Percentiles rank a stretch among this genome's conserved stretches.
Conservation (phyloP, 192 early-diverging fungal genomes). For the Lobosporangium transversale region DNA sequence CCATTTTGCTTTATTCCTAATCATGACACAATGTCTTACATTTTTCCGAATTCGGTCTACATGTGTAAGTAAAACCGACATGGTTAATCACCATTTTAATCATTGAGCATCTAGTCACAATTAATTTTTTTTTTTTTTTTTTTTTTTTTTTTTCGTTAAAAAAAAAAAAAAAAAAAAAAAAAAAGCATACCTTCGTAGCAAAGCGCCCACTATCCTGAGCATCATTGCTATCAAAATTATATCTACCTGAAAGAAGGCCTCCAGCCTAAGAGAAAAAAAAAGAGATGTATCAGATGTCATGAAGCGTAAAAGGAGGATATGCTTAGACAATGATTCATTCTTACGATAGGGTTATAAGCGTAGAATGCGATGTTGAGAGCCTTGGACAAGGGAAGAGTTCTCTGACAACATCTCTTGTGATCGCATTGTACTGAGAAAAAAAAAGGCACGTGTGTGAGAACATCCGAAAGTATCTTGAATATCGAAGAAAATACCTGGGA, state of each 20-base stretch:
- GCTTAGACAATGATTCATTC: neutral
- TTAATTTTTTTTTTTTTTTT: too few relatives aligned
- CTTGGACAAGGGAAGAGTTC: conserved; percentile 70
- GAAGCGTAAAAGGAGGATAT: neutral
- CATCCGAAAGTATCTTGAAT: too few relatives aligned
- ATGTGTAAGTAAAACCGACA: neutral
- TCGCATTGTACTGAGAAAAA: conserved; percentile 45
- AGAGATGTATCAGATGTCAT: neutral
- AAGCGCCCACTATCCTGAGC: conserved; percentile 21
- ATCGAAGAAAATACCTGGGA: neutral
- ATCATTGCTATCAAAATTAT: conserved; percentile 25
- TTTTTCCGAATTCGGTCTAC: conserved; percentile 26
- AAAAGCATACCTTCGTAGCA: conserved; percentile 4
- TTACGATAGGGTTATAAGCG: conserved; percentile 69
- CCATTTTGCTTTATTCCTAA: neutral
- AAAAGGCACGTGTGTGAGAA: too few relatives aligned
- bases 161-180: neutral
- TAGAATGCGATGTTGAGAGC: conserved; percentile 69
- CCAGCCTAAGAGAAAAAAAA: conserved; percentile 20
- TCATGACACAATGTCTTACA: too few relatives aligned
- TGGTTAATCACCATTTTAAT: too few relatives aligned
- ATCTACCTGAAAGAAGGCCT: conserved; percentile 31
- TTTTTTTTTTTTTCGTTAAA: too few relatives aligned
- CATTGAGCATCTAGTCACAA: too few relatives aligned
- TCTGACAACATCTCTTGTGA: conserved; percentile 49